Evolutionary conservation across 495 filamentous ascomycete genomes (phyloP), one percentile per base, ranked within the genome.

Genomic region (Lichenothelia convexa): DNA sequence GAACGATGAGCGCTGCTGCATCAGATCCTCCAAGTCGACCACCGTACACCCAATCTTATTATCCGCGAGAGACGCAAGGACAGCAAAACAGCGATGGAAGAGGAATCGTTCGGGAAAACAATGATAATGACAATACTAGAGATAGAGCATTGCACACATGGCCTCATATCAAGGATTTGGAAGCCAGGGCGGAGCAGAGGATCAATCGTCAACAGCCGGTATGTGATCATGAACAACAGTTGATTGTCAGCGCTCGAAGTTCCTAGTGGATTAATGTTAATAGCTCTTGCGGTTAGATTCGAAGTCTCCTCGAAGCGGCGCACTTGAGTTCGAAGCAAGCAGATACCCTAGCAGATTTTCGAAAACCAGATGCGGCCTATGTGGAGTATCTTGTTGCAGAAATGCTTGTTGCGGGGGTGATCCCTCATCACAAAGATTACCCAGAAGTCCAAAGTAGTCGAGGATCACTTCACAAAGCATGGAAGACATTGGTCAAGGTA

Each of bases 381-480:
- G 61, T 75, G 18, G 80, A 93, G 32, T 95, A 80, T 54, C 64
- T 94, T 34, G 70, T 75, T 27, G 77, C 86, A 18, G 80, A 66
- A 30, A 75, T 80, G 32, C 75, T 95, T 40, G 64, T 78, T 22
- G 63, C 80, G 17, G 67, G 86, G 26, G 60, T 75, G 22, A 75
- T 93, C 22, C 84, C 83, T 6, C 61, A 61, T 22, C 74, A 84
- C 42, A 71, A 68, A 34, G 77, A 81, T 21, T 82, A 68, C 46
- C 64, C 61, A 11, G 54, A 58, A 11, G 47, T 77, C 15, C 53
- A 61, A 29, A 41, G 46, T 7, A 61, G 63, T 32, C 51, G 63
- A 15, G 54, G 56, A 12, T 53, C 57, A 2, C 35, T 66, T 43
- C 63, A 50, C 49, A 63, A 57, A 51, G 54, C 50, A 52, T 70